These are phyloP conservation scores for Zymoseptoria pseudotritici DNA, from an alignment of 2,329 filamentous ascomycete species.

Conservation along the genomic window DNA sequence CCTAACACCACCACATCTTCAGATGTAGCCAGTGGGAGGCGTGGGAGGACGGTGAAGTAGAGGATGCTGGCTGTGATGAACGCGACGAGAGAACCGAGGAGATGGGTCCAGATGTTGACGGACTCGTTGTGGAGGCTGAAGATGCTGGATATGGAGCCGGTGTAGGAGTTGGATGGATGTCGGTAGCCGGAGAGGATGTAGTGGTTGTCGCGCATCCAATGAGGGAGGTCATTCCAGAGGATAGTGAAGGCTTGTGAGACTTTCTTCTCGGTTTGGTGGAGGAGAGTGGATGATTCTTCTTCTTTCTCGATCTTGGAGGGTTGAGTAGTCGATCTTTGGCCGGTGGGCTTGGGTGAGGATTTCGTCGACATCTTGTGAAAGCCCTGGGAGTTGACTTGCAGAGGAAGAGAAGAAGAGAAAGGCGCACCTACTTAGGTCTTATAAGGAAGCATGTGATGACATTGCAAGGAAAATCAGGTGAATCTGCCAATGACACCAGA, in stretches of 20 bases:
- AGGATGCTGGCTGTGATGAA: conserved; percentile 46
- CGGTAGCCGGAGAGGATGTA: conserved; percentile 62
- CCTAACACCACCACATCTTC: conserved; percentile 65
- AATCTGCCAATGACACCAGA: not conserved
- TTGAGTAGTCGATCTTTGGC: not conserved
- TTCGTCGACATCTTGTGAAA: not conserved
- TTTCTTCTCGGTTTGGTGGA: conserved; percentile 20
- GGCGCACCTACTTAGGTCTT: not conserved
- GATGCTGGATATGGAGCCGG: conserved; percentile 50
- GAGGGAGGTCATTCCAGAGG: conserved; percentile 38
- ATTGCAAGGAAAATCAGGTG: not conserved
- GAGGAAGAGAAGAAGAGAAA: not conserved
- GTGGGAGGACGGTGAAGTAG: conserved; percentile 52
- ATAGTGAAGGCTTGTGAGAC: conserved; percentile 36
- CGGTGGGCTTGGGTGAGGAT: not conserved
- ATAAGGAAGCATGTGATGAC: not conserved
- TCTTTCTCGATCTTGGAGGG: not conserved
- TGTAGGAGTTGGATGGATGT: conserved; percentile 54
- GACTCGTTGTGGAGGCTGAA: conserved; percentile 56
- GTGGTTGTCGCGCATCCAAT: conserved; percentile 56
- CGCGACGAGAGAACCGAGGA: conserved; percentile 59
- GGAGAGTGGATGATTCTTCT: not conserved
- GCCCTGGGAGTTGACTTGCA: not conserved
- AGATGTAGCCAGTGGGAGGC: conserved; percentile 55
- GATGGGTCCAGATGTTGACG: conserved; percentile 66